These are phyloP conservation scores for Phoenix roebelenii DNA, from an alignment of 176 grass and related monocot species.

Conservation along the genomic window DNA sequence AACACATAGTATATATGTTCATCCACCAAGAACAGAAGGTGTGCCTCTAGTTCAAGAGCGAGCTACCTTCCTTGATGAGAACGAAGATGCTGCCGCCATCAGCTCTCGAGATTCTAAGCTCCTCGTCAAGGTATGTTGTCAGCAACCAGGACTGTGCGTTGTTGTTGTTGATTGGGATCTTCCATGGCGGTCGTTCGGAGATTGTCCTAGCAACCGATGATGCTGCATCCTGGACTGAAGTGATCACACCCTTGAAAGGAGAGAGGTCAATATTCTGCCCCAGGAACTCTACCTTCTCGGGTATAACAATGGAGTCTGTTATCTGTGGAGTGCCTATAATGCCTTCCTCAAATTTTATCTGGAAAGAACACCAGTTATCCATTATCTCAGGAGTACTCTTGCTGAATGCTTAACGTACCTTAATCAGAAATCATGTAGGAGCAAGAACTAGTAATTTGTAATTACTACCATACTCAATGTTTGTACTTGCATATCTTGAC, in stretches of 20 bases:
- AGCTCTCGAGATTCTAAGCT: slow-evolving; percentile 67
- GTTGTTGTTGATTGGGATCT: slow-evolving; percentile 55
- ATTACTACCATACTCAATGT: too few relatives aligned
- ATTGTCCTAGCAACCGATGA: slow-evolving; percentile 72
- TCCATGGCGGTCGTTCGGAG: slow-evolving; percentile 69
- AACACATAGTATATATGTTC: too few relatives aligned
- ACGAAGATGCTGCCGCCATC: slow-evolving; percentile 70
- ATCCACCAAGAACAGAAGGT: not conserved
- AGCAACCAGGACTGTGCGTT: slow-evolving; percentile 72
- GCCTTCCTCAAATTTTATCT: slow-evolving; percentile 93
- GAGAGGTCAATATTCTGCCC: slow-evolving; percentile 77
- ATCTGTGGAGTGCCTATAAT: slow-evolving; percentile 81
- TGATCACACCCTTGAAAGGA: slow-evolving; percentile 66
- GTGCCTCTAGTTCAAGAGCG: slow-evolving; percentile 28
- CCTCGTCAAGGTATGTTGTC: slow-evolving; percentile 84
- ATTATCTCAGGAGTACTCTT: too few relatives aligned
- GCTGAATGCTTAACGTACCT: too few relatives aligned
- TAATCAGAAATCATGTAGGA: too few relatives aligned
- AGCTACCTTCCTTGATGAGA: slow-evolving; percentile 64
- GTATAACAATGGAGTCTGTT: slow-evolving; percentile 65
- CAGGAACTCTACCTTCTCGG: slow-evolving; percentile 69
- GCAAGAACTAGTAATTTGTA: too few relatives aligned
- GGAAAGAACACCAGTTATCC: slow-evolving; percentile 6
- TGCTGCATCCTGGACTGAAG: slow-evolving; percentile 67
- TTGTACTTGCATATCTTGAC: too few relatives aligned